Conservation (phyloP, 805 yeast species). For the Suhomyces faveliae region DNA sequence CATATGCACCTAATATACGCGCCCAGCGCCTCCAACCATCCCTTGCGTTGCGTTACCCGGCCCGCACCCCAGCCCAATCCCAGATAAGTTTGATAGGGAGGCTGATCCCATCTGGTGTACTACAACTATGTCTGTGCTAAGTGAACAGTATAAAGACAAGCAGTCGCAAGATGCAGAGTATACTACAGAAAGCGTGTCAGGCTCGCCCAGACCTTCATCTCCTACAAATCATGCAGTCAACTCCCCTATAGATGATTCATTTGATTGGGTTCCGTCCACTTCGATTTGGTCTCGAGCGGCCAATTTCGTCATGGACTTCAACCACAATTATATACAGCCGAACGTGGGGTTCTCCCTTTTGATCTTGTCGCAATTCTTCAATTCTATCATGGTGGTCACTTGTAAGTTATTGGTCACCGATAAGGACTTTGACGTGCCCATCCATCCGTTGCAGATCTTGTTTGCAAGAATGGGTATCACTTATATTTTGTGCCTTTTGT, state of each 20-base stretch:
- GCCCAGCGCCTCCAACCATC: neutral
- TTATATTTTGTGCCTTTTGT: slow-evolving; percentile 52
- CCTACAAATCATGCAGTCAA: neutral
- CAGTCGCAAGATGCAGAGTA: neutral
- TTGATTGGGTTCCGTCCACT: neutral
- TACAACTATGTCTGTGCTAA: neutral
- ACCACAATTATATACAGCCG: slow-evolving; percentile 15
- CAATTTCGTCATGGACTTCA: neutral
- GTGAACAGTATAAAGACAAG: neutral
- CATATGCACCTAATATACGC: neutral
- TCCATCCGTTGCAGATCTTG: slow-evolving; percentile 77
- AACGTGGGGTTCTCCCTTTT: slow-evolving; percentile 60
- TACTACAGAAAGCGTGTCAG: neutral
- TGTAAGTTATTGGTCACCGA: slow-evolving; percentile 75
- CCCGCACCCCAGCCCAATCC: neutral
- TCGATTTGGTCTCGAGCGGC: neutral
- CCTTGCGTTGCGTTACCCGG: neutral
- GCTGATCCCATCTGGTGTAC: neutral
- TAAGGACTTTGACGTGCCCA: slow-evolving; percentile 53
- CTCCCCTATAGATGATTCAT: neutral
- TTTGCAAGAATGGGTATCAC: slow-evolving; percentile 78
- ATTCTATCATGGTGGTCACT: slow-evolving; percentile 71
- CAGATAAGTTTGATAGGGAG: neutral
- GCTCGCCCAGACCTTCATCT: neutral
- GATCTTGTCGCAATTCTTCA: slow-evolving; percentile 66